These are phyloP conservation scores for Chlorociboria aeruginascens DNA, from an alignment of 495 filamentous ascomycete species.

Conservation along the genomic window DNA sequence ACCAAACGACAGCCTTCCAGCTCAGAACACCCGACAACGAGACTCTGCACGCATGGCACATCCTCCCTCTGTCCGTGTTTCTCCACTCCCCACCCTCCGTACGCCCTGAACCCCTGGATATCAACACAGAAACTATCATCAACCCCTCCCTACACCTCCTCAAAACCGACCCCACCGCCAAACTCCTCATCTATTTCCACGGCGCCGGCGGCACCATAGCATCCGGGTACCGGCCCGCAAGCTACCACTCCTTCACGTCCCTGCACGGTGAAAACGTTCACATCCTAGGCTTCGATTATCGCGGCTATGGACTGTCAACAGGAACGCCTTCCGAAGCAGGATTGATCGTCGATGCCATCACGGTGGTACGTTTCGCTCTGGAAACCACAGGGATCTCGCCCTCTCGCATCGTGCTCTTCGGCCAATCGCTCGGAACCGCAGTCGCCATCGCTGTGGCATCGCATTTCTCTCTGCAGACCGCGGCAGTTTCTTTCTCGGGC, in stretches of 20 bases:
- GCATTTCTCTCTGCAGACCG: conserved; percentile 35
- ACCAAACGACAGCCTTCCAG: conserved; percentile 55
- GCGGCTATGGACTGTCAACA: conserved; percentile 73
- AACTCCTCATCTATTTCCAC: conserved; percentile 43
- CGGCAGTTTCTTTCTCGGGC: conserved; percentile 44
- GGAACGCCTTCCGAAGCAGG: conserved; percentile 71
- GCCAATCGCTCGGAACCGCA: conserved; percentile 81
- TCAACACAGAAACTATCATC: conserved; percentile 37
- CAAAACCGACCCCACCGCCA: conserved; percentile 43
- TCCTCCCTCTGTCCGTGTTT: conserved; percentile 52
- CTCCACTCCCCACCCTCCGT: conserved; percentile 40
- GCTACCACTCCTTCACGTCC: conserved; percentile 49
- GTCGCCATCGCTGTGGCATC: conserved; percentile 64
- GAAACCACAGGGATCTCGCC: conserved; percentile 52
- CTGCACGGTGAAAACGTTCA: conserved; percentile 43
- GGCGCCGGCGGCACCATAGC: conserved; percentile 46
- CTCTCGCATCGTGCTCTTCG: conserved; percentile 61
- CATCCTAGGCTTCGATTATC: conserved; percentile 67
- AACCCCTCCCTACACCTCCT: conserved; percentile 46
- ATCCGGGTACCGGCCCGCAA: conserved; percentile 43
- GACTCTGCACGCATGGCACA: conserved; percentile 57
- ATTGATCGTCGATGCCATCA: conserved; percentile 62
- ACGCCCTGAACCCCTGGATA: conserved; percentile 33
- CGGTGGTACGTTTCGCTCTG: conserved; percentile 59
- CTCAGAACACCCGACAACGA: conserved; percentile 42